These are phyloP conservation scores for Trichoderma erinaceum DNA, from an alignment of 495 filamentous ascomycete genomes.

Conservation along the genomic window DNA sequence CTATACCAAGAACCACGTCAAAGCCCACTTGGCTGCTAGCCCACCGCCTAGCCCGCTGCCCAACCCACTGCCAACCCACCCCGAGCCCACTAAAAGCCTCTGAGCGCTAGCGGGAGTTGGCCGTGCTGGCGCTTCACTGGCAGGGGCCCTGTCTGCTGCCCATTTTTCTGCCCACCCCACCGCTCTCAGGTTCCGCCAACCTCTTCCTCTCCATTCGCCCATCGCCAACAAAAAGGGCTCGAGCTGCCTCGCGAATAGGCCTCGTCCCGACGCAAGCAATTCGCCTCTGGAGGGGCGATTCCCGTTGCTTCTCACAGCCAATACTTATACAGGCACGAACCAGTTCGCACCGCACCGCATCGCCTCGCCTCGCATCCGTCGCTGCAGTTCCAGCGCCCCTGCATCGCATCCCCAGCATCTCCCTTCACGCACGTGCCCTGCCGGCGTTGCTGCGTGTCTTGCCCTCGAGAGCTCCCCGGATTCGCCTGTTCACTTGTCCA, in stretches of 20 bases:
- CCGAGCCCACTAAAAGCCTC: not conserved
- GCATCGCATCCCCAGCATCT: constrained; percentile 9
- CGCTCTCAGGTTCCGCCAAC: not conserved
- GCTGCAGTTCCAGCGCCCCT: not conserved
- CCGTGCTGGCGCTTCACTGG: constrained; percentile 3
- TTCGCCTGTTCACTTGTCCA: not conserved
- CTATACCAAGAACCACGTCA: too few species aligned
- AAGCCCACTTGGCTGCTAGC: constrained; percentile 3
- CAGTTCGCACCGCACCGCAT: not conserved
- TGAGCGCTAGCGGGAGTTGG: constrained; percentile 13
- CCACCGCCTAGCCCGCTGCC: not conserved
- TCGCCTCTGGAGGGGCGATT: constrained; percentile 6
- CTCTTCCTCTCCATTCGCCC: constrained; percentile 9
- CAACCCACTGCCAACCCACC: constrained; percentile 2
- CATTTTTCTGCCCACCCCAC: not conserved
- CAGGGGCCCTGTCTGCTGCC: not conserved
- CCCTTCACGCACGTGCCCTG: constrained; percentile 13
- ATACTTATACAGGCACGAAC: not conserved
- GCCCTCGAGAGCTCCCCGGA: not conserved
- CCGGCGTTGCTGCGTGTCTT: constrained; percentile 3
- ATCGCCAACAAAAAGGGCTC: constrained; percentile 13
- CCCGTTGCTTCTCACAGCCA: constrained; percentile 4
- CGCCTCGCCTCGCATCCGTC: not conserved
- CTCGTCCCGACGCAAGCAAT: constrained; percentile 11
- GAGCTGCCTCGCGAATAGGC: constrained; percentile 14